A percentile compares a stretch with the other conserved stretches of the same genome.
These are phyloP conservation scores for Xylariaceae sp. DNA, from an alignment of 2,329 filamentous ascomycete genomes.

Conservation along the genomic window DNA sequence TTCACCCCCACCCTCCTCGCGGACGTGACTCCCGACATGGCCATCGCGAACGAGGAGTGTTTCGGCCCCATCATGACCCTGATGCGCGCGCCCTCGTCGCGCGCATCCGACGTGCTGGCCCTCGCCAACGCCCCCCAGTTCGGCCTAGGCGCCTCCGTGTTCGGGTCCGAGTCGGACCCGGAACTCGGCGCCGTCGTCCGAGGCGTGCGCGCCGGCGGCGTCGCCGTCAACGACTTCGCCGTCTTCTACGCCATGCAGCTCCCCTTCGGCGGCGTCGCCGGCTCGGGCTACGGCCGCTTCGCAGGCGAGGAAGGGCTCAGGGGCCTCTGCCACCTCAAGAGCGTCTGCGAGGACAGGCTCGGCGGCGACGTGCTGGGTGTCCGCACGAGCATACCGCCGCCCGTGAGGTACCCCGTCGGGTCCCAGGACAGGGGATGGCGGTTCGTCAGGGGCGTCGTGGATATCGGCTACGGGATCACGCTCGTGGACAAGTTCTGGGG, in stretches of 20 bases:
- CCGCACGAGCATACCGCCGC: conserved; percentile 71
- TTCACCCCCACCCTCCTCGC: conserved; percentile 85
- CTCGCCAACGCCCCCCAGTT: conserved; percentile 82
- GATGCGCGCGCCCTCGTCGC: conserved; percentile 64
- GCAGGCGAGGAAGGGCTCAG: conserved; percentile 84
- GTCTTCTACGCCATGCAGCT: conserved; percentile 90
- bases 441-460: conserved; percentile 56
- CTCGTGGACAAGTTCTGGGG: conserved; percentile 36
- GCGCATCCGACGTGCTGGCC: conserved; percentile 57
- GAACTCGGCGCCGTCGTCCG: conserved; percentile 60
- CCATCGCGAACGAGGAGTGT: conserved; percentile 82
- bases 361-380: conserved; percentile 56
- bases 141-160: conserved; percentile 83
- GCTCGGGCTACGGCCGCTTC: conserved; percentile 89
- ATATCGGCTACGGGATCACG: conserved; percentile 52
- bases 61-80: conserved; percentile 88
- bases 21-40: conserved; percentile 83
- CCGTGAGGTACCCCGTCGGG: conserved; percentile 74
- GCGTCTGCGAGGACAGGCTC: conserved; percentile 71
- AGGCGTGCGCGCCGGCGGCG: conserved; percentile 77
- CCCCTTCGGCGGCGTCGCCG: conserved; percentile 86
- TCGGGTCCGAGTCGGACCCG: conserved; percentile 59
- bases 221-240: conserved; percentile 92
- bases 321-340: conserved; percentile 81
- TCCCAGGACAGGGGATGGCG: conserved; percentile 60